Conservation (phyloP, 2,329 filamentous ascomycete species). For the Anisogramma anomala region DNA sequence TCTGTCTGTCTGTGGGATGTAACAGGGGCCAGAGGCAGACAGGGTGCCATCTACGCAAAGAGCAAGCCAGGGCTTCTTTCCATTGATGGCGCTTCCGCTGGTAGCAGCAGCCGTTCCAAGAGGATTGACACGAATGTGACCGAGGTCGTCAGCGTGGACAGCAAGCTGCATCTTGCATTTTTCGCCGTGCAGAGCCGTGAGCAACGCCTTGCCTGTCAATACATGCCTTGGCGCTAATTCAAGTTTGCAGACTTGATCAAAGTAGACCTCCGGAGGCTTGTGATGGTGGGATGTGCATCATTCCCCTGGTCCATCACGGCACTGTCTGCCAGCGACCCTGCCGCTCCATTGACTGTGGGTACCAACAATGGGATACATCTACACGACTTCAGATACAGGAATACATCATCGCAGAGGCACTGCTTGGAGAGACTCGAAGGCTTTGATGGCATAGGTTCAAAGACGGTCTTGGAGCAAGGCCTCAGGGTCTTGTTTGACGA, state of each 20-base stretch:
- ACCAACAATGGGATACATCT: slow-evolving; percentile 73
- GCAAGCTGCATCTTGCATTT: slow-evolving; percentile 54
- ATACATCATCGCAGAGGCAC: slow-evolving; percentile 21
- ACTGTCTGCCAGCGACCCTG: slow-evolving; percentile 56
- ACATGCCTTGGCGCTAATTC: slow-evolving; percentile 10
- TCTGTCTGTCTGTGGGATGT: slow-evolving; percentile 82
- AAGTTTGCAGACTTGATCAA: slow-evolving; percentile 53
- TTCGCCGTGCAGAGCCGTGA: slow-evolving; percentile 65
- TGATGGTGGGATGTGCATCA: slow-evolving; percentile 54
- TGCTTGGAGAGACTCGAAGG: slow-evolving; percentile 27
- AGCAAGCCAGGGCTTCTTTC: slow-evolving; percentile 59
- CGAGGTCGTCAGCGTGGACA: slow-evolving; percentile 75
- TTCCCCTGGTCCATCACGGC: slow-evolving; percentile 79
- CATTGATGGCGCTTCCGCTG: slow-evolving; percentile 34
- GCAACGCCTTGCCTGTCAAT: slow-evolving; percentile 20
- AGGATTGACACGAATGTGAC: slow-evolving; percentile 63
- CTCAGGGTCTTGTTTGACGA: slow-evolving; percentile 36
- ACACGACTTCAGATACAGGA: slow-evolving; percentile 55
- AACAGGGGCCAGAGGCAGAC: slow-evolving; percentile 39
- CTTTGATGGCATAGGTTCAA: slow-evolving; percentile 19
- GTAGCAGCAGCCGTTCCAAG: slow-evolving; percentile 40
- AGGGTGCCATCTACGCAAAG: slow-evolving; percentile 52
- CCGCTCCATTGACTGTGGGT: slow-evolving; percentile 68
- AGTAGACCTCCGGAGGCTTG: slow-evolving; percentile 65
- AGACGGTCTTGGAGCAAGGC: slow-evolving; percentile 22